Evolutionary conservation across 129 eudicot genomes (phyloP), one percentile per base, ranked within the genome.

Genomic region (Chrysanthemum seticuspe): DNA sequence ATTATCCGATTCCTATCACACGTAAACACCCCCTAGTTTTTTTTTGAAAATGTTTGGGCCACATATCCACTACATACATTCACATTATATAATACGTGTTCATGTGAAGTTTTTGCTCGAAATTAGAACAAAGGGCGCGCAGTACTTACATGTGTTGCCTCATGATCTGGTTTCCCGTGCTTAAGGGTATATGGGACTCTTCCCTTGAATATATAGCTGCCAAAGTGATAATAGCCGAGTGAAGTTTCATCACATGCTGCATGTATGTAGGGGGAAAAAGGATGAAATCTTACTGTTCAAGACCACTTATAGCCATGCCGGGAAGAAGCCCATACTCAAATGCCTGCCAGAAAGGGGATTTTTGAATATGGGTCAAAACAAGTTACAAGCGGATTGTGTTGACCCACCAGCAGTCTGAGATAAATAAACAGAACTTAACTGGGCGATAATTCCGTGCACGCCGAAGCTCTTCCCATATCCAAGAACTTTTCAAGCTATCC

Each of bases 131-230:
- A 19, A 61, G 45, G 29, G 10, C 31, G n/a, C 27, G 4, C 21
- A 65, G 13, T 57, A 53, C 88, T 79, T 74, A 94, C 99, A 11
- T 80, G 78, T 70, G 96, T 94, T 79, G 99, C 83, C 78, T 88
- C 89, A 68, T 90, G 96, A 78, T 94, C 99, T 57, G 99, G 96
- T 85, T 85, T 90, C 69, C 99, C 96, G 82, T 94, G 99, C 83
- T 88, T 90, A 67, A 94, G 72, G 2, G 96, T 94, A 81, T 86
- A 74, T 0, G 93, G 96, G 55, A 86, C 88, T 85, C 87, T 86
- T 76, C 97, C 99, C 70, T 70, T 88, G 58, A 90, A 62, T 74
- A 90, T 19, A 67, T 94, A 94, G 66, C 99, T 94, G 88, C 70
- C 29, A 75, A 72, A 76, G 70, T 69, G 11, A 57, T 76, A 45